A percentile compares a stretch with the other conserved stretches of the same genome.
phyloP scores from a whole-genome alignment of 1,284 basidiomycete species.

The Irpex sp. region DNA sequence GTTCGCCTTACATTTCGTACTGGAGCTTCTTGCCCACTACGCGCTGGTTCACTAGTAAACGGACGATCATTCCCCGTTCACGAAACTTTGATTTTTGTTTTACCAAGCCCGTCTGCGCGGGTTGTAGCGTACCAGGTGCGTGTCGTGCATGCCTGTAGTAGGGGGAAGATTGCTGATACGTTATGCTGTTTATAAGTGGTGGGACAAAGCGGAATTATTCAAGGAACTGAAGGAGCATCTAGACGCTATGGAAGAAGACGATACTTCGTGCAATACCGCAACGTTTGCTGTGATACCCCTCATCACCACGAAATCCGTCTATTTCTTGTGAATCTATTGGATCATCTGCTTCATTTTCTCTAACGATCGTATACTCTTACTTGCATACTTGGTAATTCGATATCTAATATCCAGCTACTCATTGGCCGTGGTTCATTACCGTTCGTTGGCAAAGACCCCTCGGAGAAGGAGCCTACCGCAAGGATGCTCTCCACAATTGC shows the following conservation, averaged over 20 bases:
- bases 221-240: not conserved
- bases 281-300: not conserved
- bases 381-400: no score
- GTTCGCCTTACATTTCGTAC: not conserved
- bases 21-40: not conserved
- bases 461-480: no score
- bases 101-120: conserved; percentile 11
- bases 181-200: not conserved
- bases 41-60: not conserved
- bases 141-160: not conserved
- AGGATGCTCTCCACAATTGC: no score
- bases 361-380: no score
- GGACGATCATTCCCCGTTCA: not conserved
- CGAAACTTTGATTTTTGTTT: conserved; percentile 9
- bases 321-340: no score
- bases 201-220: conserved; percentile 10
- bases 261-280: no score
- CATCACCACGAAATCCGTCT: no score
- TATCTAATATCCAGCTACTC: no score
- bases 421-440: no score
- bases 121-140: conserved; percentile 11
- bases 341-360: no score
- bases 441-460: no score
- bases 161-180: not conserved
- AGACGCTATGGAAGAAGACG: not conserved